Percentiles rank a stretch among this genome's conserved stretches.
phyloP scores from a whole-genome alignment of 2,329 filamentous ascomycete species.

The Xylaria sp. region DNA sequence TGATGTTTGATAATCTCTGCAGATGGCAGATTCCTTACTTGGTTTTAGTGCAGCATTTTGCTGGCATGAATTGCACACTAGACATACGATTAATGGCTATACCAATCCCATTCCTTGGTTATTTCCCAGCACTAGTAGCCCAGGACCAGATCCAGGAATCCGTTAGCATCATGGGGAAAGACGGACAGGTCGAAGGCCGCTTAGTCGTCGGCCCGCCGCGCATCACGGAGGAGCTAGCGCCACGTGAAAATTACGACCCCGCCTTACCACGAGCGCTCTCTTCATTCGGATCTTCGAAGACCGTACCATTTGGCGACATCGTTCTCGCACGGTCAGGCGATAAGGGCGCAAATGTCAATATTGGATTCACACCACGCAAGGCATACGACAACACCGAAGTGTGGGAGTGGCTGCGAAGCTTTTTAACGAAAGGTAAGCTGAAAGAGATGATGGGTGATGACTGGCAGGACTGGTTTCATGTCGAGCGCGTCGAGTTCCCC shows the following conservation, averaged over 20 bases:
- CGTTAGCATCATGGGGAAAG: conserved; percentile 31
- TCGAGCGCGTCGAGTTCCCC: conserved; percentile 62
- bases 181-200: conserved; percentile 18
- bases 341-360: conserved; percentile 46
- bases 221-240: conserved; percentile 44
- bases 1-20: background rate
- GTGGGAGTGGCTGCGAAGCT: conserved; percentile 54
- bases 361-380: conserved; percentile 54
- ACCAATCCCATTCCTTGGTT: conserved; percentile 55
- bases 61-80: conserved; percentile 56
- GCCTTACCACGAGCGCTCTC: conserved; percentile 30
- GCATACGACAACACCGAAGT: conserved; percentile 52
- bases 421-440: conserved; percentile 52
- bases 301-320: conserved; percentile 50
- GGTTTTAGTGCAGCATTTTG: conserved; percentile 55
- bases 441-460: conserved; percentile 56
- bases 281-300: conserved; percentile 56
- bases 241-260: conserved; percentile 44
- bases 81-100: conserved; percentile 54
- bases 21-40: conserved; percentile 3
- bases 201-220: conserved; percentile 43
- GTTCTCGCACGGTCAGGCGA: conserved; percentile 43
- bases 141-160: conserved; percentile 44
- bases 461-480: conserved; percentile 54
- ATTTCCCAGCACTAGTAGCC: conserved; percentile 53